These are phyloP conservation scores for Pseudogymnoascus pannorum DNA, from an alignment of 2,329 filamentous ascomycete species.

Conservation along the genomic window DNA sequence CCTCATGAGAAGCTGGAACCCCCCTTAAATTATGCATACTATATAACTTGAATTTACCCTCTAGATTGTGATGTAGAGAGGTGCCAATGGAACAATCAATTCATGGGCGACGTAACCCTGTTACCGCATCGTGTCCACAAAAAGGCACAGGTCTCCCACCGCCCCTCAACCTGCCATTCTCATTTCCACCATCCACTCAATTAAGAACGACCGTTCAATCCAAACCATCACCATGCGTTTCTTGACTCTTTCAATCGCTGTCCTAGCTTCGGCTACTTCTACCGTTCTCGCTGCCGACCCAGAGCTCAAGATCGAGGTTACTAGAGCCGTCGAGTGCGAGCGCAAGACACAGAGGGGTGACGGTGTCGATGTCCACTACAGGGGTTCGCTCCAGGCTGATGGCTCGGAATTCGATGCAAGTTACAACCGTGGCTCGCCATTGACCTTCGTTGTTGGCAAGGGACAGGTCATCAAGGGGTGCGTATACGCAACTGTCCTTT, in stretches of 20 bases:
- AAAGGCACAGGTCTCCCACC: not conserved
- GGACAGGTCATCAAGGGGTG: conserved; percentile 87
- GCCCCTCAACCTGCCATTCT: conserved; percentile 7
- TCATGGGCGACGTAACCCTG: not conserved
- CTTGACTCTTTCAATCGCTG: conserved; percentile 23
- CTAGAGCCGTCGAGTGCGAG: conserved; percentile 65
- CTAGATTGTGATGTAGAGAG: not conserved
- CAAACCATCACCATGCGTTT: conserved; percentile 25
- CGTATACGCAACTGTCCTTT: conserved; percentile 26
- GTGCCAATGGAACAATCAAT: not conserved
- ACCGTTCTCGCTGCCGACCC: conserved; percentile 27
- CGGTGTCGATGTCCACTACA: conserved; percentile 80
- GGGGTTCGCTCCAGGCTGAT: conserved; percentile 65
- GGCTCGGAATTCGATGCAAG: conserved; percentile 79
- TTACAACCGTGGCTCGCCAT: conserved; percentile 69
- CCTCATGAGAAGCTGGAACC: not conserved
- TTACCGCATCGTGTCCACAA: conserved; percentile 8
- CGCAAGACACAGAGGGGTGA: conserved; percentile 73
- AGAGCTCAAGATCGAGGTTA: conserved; percentile 72
- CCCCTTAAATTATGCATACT: not conserved
- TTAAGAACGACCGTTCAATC: not conserved
- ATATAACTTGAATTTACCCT: not conserved
- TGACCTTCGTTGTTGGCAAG: conserved; percentile 70
- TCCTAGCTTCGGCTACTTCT: conserved; percentile 22
- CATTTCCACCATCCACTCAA: not conserved